A percentile compares a stretch with the other conserved stretches of the same genome.
Conservation (phyloP, 768 basidiomycete genomes). For the Lentinula raphanica region DNA sequence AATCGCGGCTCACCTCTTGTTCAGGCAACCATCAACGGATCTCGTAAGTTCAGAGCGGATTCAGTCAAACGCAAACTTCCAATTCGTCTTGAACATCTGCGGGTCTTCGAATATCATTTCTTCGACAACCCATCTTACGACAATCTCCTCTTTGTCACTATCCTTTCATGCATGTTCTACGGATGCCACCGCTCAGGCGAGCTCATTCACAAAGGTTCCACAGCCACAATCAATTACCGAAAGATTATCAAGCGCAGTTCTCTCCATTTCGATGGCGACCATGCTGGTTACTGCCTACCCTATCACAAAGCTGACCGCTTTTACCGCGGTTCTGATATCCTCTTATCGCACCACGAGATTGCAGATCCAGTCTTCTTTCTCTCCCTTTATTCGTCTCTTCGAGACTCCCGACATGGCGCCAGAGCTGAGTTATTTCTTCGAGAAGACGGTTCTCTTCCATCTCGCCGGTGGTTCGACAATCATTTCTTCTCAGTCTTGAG, state of each 20-base stretch:
- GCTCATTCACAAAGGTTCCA: conserved; percentile 13
- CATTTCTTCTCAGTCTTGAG: conserved; percentile 13
- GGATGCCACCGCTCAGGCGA: conserved; percentile 22
- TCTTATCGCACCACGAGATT: conserved; percentile 14
- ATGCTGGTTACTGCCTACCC: conserved; percentile 20
- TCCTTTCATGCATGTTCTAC: conserved; percentile 23
- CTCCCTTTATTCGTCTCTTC: conserved; percentile 4
- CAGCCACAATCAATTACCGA: conserved; percentile 16
- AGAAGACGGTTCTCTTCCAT: conserved; percentile 17
- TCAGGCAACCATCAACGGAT: conserved; percentile 15
- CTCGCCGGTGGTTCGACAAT: conserved; percentile 18
- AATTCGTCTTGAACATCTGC: conserved; percentile 12
- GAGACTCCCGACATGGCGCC: conserved; percentile 12
- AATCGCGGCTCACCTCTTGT: conserved; percentile 15
- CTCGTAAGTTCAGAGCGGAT: conserved; percentile 15
- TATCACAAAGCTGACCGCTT: conserved; percentile 27
- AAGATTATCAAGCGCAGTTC: conserved; percentile 22
- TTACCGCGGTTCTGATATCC: conserved; percentile 19
- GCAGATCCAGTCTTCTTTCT: conserved; percentile 17
- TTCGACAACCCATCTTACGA: conserved; percentile 11
- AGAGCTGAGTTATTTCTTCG: conserved; percentile 14
- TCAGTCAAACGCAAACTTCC: conserved; percentile 18
- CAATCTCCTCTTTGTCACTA: conserved; percentile 18
- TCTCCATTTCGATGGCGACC: conserved; percentile 9
- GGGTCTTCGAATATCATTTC: conserved; percentile 9